Base-by-base conservation (phyloP, 2,329 filamentous ascomycete genomes). In the Trichophyton verrucosum region DNA sequence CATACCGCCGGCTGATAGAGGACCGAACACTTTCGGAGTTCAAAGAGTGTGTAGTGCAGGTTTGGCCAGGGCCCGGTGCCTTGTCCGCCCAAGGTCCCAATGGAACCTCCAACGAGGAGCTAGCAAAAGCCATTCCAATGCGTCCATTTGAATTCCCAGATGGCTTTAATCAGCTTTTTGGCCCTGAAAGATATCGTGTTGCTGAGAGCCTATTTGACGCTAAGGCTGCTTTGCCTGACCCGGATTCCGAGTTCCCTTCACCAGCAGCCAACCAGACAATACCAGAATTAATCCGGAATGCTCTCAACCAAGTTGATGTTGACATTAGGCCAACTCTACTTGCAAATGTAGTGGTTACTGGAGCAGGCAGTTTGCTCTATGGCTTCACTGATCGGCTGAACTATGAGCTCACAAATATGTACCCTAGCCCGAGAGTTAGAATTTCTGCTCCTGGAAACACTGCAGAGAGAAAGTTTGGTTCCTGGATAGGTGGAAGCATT, bases 401-500 rank as follows among this genome's bases (percentile, higher is more conserved):
- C 73, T 84, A 84, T 64, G 94, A 99, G 76, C 79, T 99, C 64
- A 84, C 84, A 65, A 78, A 81, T 66, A 83, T 91, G 76, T 97
- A 88, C 74, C 92, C 94, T 0, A 88, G 89, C 9, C 85, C 90
- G 17, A 84, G 90, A 70, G 89, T 97, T 68, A 88, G 94, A 74
- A 84, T 99, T 42, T 88, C 94, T 67, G 90, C 94, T 0, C 87
- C 91, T 0, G 89, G 90, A 17, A 84, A 92, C 68, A 88, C 88
- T 0, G 88, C 87, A 42, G 95, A 99, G 80, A 80, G 95, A 60
- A 87, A 91, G 66, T 97, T 95, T 74, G 91, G 89, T 22, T 86
- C 89, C 57, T 99, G 94, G 92, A 91, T 99, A 66, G 94, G 95
- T 55, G 94, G 94, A 53, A 96, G 91, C 75, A 96, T 99, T 68